Base-by-base conservation (phyloP, 1,139 yeast species). In the Scheffersomyces titani region DNA sequence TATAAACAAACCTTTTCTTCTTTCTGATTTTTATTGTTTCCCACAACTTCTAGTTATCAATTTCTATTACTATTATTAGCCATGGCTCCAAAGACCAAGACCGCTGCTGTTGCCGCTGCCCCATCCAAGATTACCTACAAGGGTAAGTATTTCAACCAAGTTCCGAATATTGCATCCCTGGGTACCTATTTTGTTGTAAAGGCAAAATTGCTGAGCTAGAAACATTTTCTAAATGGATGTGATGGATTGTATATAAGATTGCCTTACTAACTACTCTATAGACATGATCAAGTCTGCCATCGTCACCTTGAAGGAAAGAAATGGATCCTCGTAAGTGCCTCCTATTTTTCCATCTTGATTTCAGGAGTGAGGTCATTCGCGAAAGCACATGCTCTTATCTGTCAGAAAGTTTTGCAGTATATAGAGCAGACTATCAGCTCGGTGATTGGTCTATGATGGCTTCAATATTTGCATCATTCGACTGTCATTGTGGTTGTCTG, bases 241-340 rank as follows among this genome's bases (percentile, higher is more conserved):
- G 19, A 11, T 30, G 40, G 40, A 30, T 30, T 16, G 40, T 6
- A 46, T 46, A 19, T 4, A 9, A 46, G 49, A 20, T 51, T 7
- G 18, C 16, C 48, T 51, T 62, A 64, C 68, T 68, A 66, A 66
- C 68, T 3, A 53, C 57, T 51, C 55, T 47, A 51, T 68, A 86
- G 97, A 90, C 59, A 83, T 90, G 86, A 90, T 92, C 72, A 83
- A 83, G 67, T 86, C 89, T 59, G 97, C 96, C 55, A 81, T 92
- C 63, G 71, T 82, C 52, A 77, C 88, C 47, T 82, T 91, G 67
- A 89, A 90, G 69, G 96, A 90, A 67, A 87, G 96, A 76, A 88
- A 84, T 61, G 97, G 97, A 55, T 88, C 96, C 52, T 85, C 89
- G 83, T 83, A 79, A 66, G 86, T 81, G 13, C 46, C 13, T 24